Evolutionary conservation across 805 yeast species (phyloP).

Genomic region (Lachancea dasiensis): DNA sequence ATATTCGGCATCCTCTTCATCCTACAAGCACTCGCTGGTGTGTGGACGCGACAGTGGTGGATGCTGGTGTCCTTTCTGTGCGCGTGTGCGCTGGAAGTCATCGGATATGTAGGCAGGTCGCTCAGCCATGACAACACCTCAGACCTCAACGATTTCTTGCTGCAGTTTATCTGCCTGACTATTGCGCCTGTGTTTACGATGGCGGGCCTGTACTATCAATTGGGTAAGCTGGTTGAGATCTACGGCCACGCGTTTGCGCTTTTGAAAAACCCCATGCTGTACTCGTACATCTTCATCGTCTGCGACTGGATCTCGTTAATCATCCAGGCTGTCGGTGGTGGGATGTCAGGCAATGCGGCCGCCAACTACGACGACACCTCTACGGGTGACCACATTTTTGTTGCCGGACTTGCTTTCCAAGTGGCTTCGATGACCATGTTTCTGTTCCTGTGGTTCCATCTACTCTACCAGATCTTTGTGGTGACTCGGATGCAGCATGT

Average conservation of each 20-base stretch:
- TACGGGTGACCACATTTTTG: constrained; percentile 43
- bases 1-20: constrained; percentile 46
- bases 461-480: constrained; percentile 38
- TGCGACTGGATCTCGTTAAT: constrained; percentile 61
- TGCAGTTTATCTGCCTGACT: constrained; percentile 65
- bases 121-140: constrained; percentile 37
- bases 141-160: constrained; percentile 40
- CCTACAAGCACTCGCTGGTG: constrained; percentile 39
- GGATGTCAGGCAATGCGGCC: constrained; percentile 49
- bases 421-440: constrained; percentile 64
- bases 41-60: constrained; percentile 56
- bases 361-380: constrained; percentile 21
- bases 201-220: constrained; percentile 73
- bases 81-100: constrained; percentile 54
- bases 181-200: constrained; percentile 78
- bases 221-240: constrained; percentile 61
- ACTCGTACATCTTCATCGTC: constrained; percentile 54
- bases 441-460: constrained; percentile 42
- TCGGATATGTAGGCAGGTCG: constrained; percentile 62
- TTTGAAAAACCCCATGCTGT: constrained; percentile 31
- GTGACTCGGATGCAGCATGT: constrained; percentile 23
- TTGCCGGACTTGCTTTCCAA: constrained; percentile 75
- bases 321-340: constrained; percentile 76
- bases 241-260: constrained; percentile 51
- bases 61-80: constrained; percentile 50